Evolutionary conservation across 2,329 filamentous ascomycete genomes (phyloP).

Genomic region (Xylogone sp.): DNA sequence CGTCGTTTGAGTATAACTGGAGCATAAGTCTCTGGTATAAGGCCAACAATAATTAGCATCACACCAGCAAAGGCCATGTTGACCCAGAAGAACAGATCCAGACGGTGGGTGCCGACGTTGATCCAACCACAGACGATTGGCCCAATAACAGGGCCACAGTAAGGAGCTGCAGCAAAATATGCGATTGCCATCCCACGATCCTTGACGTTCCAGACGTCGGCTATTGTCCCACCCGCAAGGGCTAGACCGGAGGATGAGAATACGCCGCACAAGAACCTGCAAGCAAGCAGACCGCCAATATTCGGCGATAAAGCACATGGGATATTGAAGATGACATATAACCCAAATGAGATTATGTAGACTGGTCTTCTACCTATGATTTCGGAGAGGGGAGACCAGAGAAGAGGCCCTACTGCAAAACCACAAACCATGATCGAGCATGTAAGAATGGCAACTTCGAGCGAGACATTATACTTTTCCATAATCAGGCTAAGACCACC

Average conservation of each 20-base stretch:
- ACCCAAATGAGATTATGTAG: conserved; percentile 49
- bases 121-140: conserved; percentile 59
- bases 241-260: conserved; percentile 49
- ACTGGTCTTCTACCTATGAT: conserved; percentile 57
- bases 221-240: conserved; percentile 49
- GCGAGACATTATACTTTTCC: conserved; percentile 10
- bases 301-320: conserved; percentile 57
- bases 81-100: conserved; percentile 52
- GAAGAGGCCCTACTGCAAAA: conserved; percentile 52
- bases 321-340: conserved; percentile 59
- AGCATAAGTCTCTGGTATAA: conserved; percentile 30
- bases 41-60: not conserved
- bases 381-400: conserved; percentile 55
- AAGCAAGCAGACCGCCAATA: conserved; percentile 36
- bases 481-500: conserved; percentile 31
- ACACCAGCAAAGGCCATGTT: conserved; percentile 26
- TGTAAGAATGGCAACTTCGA: conserved; percentile 21
- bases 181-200: conserved; percentile 53
- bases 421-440: conserved; percentile 52
- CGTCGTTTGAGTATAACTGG: conserved; percentile 30
- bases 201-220: conserved; percentile 28
- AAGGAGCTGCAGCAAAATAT: conserved; percentile 62
- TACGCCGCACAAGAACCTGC: conserved; percentile 42
- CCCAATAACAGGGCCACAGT: conserved; percentile 59
- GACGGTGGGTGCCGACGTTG: conserved; percentile 50